Base-by-base conservation (phyloP, 75 land plant species). In the Ceratopteris richardii region DNA sequence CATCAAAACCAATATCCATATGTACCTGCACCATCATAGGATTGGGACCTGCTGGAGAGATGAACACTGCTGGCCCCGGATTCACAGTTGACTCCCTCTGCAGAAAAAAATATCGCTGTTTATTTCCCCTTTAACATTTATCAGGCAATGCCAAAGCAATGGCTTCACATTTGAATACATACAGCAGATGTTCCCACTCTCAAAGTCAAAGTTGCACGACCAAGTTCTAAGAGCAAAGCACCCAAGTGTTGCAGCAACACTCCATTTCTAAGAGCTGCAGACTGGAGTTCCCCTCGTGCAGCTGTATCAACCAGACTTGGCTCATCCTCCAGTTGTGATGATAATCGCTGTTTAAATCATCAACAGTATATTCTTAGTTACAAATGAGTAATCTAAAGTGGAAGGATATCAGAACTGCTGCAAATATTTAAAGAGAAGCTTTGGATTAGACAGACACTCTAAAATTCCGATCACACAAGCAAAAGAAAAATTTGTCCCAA, bases 1-100 rank as follows among this genome's bases (percentile, higher is more conserved):
- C 26, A 50, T 41, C 52, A 59, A 30, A 57, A 29, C 41, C 28
- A 36, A 66, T 9, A 58, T 21, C 31, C 43, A 26, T 14, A 44
- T 7, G 64, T 30, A 81, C 99, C 97, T 95, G 99, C 56, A 95
- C 99, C 99, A 95, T 95, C 31, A 95, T 66, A 57, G 97, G 97
- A 64, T 95, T 95, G 0, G 99, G 99, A 0, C 97, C 97, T 52
- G 86, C 56, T 27, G 77, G 64, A 25, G 92, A 87, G 44, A 95
- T 67, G 51, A 80, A 95, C 54, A 95, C 80, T 11, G 97, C 92
- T 56, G 99, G 97, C 22, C 99, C 99, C 54, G 97, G 77, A 84
- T 95, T 95, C 14, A 95, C 89, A 19, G 85, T 70, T 11, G 99
- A 79, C 60, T 87, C 97, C 53, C 80, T 62, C 99, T 95, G 80